Base-by-base conservation (phyloP, 768 basidiomycete genomes). In the Tephrocybe sp. region DNA sequence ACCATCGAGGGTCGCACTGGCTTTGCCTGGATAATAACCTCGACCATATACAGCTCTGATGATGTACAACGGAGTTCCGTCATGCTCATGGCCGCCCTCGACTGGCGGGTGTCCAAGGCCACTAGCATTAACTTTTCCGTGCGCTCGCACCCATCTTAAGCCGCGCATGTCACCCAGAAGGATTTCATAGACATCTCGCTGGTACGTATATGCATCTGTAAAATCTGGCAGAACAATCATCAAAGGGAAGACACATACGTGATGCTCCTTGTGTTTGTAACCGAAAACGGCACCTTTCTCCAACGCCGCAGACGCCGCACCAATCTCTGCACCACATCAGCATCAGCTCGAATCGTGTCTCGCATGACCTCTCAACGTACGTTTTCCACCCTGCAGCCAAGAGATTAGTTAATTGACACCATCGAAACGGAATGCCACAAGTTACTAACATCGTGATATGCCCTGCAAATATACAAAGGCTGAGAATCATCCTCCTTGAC, bases 171-270 rank as follows among this genome's bases (percentile, higher is more conserved):
- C 72, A 1, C 85, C 88, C 15, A 88, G 69, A n/a, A 90, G 82
- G 40, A 90, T 76, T 60, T 90, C 88, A 58, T 81, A 90, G 28
- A 71, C 74, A 24, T 74, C 77, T 28, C 84, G 33, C 87, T 88
- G 57, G 15, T 14, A 36, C 9, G 4, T 36, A 4, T 14, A 36
- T 4, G 4, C 15, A 4, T 8, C n/a, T 38, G 47, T 20, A 11
- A 43, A 25, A 43, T n/a, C 18, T 48, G 25, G 28, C 36, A 40
- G 8, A 4, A 18, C 25, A 30, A 44, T 26, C 30, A 17, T 37
- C 38, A 12, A 25, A 23, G 30, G 33, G 40, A n/a, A 44, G 14
- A 20, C n/a, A 59, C 67, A 39, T 65, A 86, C 88, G 1, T 84
- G 76, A 38, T 81, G 70, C 60, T 84, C 85, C 3, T 83, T 69